These are phyloP conservation scores for Avena eriantha DNA, from an alignment of 176 grass and related monocot genomes.

Conservation along the genomic window DNA sequence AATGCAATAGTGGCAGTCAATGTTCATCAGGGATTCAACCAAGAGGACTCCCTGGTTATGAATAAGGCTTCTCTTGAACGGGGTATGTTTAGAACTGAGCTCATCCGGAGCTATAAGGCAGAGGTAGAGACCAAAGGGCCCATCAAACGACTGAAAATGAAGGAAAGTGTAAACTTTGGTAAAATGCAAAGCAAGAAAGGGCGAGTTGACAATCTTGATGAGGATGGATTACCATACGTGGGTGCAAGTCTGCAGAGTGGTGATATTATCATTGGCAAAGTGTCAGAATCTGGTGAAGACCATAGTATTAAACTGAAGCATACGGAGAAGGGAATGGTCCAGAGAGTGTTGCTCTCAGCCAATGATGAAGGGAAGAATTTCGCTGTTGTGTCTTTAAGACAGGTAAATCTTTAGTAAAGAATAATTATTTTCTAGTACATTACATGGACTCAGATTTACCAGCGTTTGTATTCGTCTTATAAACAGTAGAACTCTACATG, in stretches of 20 bases:
- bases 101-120: conserved; percentile 85
- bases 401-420: conserved; percentile 55
- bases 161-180: conserved; percentile 83
- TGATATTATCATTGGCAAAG: conserved; percentile 94
- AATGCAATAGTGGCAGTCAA: conserved; percentile 98
- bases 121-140: conserved; percentile 81
- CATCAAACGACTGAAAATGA: conserved; percentile 60
- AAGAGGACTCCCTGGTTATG: conserved; percentile 98
- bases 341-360: conserved; percentile 87
- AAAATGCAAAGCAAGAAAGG: conserved; percentile 96
- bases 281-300: conserved; percentile 88
- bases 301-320: conserved; percentile 90
- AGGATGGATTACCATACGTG: conserved; percentile 91
- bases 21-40: conserved; percentile 96
- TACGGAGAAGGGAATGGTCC: conserved; percentile 97
- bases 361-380: conserved; percentile 97
- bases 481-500: conserved; percentile 19
- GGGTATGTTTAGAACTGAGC: conserved; percentile 92
- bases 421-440: conserved; percentile 28
- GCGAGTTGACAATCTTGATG: conserved; percentile 86
- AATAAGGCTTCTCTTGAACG: conserved; percentile 93
- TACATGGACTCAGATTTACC: conserved; percentile 38
- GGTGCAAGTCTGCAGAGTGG: conserved; percentile 92
- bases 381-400: conserved; percentile 87
- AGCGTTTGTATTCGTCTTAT: conserved; percentile 13